Evolutionary conservation across 2,329 filamentous ascomycete genomes (phyloP).

Genomic region (Plenodomus tracheiphilus): DNA sequence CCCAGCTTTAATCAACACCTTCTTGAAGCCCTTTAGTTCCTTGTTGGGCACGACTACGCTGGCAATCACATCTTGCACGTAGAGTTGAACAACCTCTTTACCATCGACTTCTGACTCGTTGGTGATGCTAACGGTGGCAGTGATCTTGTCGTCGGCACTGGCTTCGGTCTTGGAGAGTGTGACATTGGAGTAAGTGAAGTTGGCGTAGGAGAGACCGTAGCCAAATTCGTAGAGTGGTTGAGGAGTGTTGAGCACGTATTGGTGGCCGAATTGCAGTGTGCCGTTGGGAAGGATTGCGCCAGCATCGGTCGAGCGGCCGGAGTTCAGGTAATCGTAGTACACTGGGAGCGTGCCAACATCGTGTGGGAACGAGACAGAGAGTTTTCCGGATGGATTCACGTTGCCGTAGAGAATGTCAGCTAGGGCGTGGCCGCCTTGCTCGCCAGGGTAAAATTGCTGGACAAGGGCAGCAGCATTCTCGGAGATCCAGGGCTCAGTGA

Average conservation of each 20-base stretch:
- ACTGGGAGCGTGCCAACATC: conserved; percentile 68
- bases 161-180: conserved; percentile 55
- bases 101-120: conserved; percentile 62
- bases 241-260: conserved; percentile 65
- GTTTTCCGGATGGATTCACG: conserved; percentile 67
- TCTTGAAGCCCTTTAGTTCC: conserved; percentile 68
- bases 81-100: conserved; percentile 69
- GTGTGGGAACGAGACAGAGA: conserved; percentile 68
- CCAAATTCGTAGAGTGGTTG: conserved; percentile 68
- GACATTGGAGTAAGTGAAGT: conserved; percentile 62
- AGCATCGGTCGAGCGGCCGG: conserved; percentile 58
- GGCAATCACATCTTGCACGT: conserved; percentile 65
- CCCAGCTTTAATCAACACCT: conserved; percentile 64
- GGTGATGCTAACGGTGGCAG: conserved; percentile 63
- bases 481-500: conserved; percentile 74
- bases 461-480: conserved; percentile 66
- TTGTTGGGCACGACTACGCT: conserved; percentile 67
- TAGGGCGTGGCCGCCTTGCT: conserved; percentile 68
- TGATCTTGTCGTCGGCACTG: conserved; percentile 58
- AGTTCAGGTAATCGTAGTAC: conserved; percentile 75
- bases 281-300: conserved; percentile 61
- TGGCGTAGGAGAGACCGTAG: conserved; percentile 67
- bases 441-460: conserved; percentile 75
- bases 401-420: conserved; percentile 66
- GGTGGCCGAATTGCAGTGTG: conserved; percentile 64